phyloP scores from a whole-genome alignment of 148 eudicot species.

The Vaccinium corymbosum region DNA sequence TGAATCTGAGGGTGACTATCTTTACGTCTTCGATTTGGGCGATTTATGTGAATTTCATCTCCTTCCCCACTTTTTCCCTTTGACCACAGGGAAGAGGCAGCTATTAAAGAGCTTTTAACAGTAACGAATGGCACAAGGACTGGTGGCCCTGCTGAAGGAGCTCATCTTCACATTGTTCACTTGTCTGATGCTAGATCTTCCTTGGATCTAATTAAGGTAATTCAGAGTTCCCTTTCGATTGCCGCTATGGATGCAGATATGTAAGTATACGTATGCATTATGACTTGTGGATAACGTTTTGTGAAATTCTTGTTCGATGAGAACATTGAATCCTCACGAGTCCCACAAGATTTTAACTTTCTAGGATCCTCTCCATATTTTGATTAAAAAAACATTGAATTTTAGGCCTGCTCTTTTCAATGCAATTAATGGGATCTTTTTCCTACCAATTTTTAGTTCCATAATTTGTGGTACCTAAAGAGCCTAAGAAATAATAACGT shows the following conservation, averaged over 20 bases:
- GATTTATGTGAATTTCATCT: neutral
- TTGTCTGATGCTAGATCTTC: conserved; percentile 83
- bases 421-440: too few relatives aligned
- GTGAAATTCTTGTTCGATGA: neutral
- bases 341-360: neutral
- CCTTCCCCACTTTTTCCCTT: neutral
- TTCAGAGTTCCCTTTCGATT: neutral
- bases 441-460: too few relatives aligned
- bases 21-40: neutral
- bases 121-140: conserved; percentile 57
- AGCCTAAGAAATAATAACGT: neutral
- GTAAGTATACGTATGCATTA: neutral
- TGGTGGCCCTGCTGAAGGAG: conserved; percentile 92
- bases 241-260: neutral
- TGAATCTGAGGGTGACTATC: neutral
- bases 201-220: conserved; percentile 78
- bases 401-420: too few relatives aligned
- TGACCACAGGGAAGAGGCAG: conserved; percentile 78
- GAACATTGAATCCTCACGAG: neutral
- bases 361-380: too few relatives aligned
- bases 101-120: conserved; percentile 70
- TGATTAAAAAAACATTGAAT: too few relatives aligned
- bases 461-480: neutral
- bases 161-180: conserved; percentile 96
- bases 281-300: neutral